phyloP scores from a whole-genome alignment of 2,329 filamentous ascomycete species.

The Lachnellula arida region DNA sequence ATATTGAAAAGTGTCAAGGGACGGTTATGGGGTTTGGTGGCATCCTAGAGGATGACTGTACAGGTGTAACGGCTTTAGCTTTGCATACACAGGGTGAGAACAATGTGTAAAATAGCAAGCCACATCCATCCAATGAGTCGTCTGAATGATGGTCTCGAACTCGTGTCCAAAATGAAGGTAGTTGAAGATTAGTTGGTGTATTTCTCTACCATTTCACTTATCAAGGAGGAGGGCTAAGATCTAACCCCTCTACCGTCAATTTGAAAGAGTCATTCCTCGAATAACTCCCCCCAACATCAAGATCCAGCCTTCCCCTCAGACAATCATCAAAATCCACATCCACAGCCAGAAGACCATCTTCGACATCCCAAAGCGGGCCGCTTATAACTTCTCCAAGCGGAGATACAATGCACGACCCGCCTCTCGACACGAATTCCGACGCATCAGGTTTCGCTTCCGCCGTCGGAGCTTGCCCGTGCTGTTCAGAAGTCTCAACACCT shows the following conservation, averaged over 20 bases:
- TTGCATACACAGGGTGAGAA: no score
- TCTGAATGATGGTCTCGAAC: not conserved
- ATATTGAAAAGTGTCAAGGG: not conserved
- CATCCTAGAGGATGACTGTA: no score
- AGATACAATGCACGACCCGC: conserved; percentile 77
- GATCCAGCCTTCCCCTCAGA: conserved; percentile 71
- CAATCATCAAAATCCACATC: conserved; percentile 89
- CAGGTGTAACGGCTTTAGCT: no score
- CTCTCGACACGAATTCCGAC: conserved; percentile 50
- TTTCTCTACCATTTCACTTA: not conserved
- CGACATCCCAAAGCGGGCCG: conserved; percentile 77
- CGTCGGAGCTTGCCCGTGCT: not conserved
- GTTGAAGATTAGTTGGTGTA: not conserved
- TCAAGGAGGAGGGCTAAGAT: conserved; percentile 52
- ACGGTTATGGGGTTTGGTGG: not conserved
- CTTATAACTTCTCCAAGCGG: conserved; percentile 75
- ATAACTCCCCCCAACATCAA: conserved; percentile 83
- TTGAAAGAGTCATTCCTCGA: conserved; percentile 66
- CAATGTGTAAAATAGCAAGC: no score
- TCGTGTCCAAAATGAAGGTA: not conserved
- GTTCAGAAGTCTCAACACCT: not conserved
- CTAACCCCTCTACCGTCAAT: conserved; percentile 53
- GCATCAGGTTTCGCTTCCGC: conserved; percentile 19
- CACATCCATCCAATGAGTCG: no score
- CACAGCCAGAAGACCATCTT: conserved; percentile 60